Evolutionary conservation across 805 yeast species (phyloP), one percentile per base, ranked within the genome.

Genomic region (Zygoascus bituminiphila): DNA sequence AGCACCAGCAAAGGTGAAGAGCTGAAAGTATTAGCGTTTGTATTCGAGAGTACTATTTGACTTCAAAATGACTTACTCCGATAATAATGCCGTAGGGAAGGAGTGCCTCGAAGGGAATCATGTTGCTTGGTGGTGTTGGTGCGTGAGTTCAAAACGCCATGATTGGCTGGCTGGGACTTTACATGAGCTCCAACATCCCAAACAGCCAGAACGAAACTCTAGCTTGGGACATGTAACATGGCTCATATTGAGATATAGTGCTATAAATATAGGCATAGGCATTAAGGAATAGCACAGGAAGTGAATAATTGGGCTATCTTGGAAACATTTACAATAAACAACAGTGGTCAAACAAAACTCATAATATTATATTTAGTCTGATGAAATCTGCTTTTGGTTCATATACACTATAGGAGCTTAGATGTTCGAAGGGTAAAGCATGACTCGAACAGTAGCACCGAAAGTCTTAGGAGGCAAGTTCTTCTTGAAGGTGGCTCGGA

Each of bases 401-500:
- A 36, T 36, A 17, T 36, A 36, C 39, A 36, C 39, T 36, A 36
- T 36, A 17, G 20, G 20, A 36, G 64, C 65, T 84, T 91, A 91
- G 87, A 91, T 93, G 95, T 84, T 89, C 63, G 98, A 91, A 79
- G 98, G 98, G 86, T 91, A 91, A 77, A 91, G 89, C 95, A 93
- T 88, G 81, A 93, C 82, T 82, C 98, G 87, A 73, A 93, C 98
- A 62, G 96, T 84, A 72, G 98, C 97, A 79, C 98, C 98, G 74
- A 93, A 91, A 67, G 98, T 88, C 86, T 91, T 89, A 65, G 98
- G 89, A 75, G 98, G 98, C 72, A 93, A 84, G 89, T 93, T 93
- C 77, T 85, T 81, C 80, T 87, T 89, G 95, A 93, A 93, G 78
- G 82, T 87, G 69, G 98, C 98, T 79, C 98, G 91, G 65, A 93